These are phyloP conservation scores for Pichia terricola DNA, from an alignment of 1,139 yeast genomes.

Conservation along the genomic window DNA sequence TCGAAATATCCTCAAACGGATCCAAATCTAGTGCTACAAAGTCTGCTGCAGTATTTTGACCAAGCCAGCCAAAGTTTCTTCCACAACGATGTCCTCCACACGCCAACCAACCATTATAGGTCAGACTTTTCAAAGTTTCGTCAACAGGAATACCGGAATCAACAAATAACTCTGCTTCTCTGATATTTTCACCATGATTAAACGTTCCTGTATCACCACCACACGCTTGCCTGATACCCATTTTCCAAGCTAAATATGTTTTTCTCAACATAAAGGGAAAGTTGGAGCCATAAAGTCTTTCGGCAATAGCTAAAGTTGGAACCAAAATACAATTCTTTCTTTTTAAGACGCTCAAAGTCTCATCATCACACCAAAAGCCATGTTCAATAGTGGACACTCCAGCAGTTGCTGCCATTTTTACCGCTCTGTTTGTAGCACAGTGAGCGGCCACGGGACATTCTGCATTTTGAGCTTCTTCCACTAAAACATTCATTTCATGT, in stretches of 20 bases:
- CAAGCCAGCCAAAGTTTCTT: conserved; percentile 20
- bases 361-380: conserved; percentile 19
- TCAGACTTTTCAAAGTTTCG: conserved; percentile 14
- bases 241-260: conserved; percentile 16
- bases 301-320: conserved; percentile 20
- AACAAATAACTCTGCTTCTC: conserved; percentile 20
- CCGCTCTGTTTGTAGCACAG: conserved; percentile 20
- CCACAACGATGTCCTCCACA: conserved; percentile 21
- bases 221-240: conserved; percentile 20
- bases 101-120: conserved; percentile 22
- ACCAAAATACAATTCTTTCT: conserved; percentile 16
- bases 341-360: conserved; percentile 13
- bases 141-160: conserved; percentile 19
- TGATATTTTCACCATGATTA: conserved; percentile 21
- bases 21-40: conserved; percentile 17
- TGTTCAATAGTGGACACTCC: conserved; percentile 21
- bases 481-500: conserved; percentile 19
- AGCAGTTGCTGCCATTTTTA: conserved; percentile 20
- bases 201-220: conserved; percentile 24
- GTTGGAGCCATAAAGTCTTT: conserved; percentile 15
- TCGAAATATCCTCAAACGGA: conserved; percentile 12
- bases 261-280: conserved; percentile 13
- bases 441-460: conserved; percentile 22
- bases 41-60: conserved; percentile 18
- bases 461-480: conserved; percentile 20